These are phyloP conservation scores for Fraxinus baroniana DNA, from an alignment of 305 asterid species.

Conservation along the genomic window DNA sequence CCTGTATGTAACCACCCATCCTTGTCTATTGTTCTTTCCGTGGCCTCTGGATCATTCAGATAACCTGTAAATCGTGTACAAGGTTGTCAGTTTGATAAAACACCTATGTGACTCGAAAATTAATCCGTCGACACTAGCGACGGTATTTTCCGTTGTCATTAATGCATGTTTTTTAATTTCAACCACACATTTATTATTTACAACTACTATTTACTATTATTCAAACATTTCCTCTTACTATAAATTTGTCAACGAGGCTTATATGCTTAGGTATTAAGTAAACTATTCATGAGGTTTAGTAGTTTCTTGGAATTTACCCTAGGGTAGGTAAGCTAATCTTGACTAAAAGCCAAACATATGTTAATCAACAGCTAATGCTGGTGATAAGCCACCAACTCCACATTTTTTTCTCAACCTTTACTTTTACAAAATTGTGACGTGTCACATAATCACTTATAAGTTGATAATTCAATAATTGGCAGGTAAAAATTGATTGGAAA, in stretches of 20 bases:
- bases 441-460: neutral
- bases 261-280: neutral
- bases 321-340: neutral
- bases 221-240: too few species aligned
- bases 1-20: conserved; percentile 91
- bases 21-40: conserved; percentile 63
- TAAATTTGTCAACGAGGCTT: neutral
- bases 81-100: neutral
- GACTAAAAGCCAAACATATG: neutral
- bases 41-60: conserved; percentile 63
- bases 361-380: neutral
- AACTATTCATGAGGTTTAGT: neutral
- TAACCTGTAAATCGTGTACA: conserved; percentile 46
- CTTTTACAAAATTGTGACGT: neutral
- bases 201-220: too few species aligned
- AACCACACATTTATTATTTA: too few species aligned
- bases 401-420: neutral
- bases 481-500: neutral
- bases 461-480: neutral
- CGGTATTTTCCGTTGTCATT: neutral
- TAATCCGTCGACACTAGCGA: too few species aligned
- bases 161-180: neutral
- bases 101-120: too few species aligned
- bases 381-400: neutral
- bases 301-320: neutral